Conservation (phyloP, 2,329 filamentous ascomycete genomes). For the Xylariaceae sp. region DNA sequence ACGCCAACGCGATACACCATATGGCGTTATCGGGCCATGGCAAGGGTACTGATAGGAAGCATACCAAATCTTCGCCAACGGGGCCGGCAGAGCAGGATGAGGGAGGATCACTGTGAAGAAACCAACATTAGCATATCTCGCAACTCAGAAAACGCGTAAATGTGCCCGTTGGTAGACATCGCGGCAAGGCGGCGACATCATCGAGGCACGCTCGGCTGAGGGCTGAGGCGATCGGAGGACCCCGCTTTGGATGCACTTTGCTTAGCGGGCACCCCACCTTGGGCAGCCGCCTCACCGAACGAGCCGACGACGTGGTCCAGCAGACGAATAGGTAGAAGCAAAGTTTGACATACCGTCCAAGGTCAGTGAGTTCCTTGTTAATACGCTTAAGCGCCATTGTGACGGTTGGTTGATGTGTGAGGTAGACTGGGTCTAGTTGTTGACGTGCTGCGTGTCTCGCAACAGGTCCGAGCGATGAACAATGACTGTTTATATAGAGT, state of each 20-base stretch:
- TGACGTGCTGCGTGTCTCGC: slow-evolving; percentile 20
- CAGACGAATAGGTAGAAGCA: slow-evolving; percentile 7
- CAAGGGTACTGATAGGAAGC: slow-evolving; percentile 30
- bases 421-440: slow-evolving; percentile 14
- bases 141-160: neutral
- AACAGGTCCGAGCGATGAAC: slow-evolving; percentile 14
- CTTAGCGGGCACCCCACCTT: slow-evolving; percentile 26
- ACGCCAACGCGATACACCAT: slow-evolving; percentile 19
- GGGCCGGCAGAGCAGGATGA: slow-evolving; percentile 98
- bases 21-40: slow-evolving; percentile 25
- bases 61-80: slow-evolving; percentile 94
- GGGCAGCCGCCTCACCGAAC: slow-evolving; percentile 18
- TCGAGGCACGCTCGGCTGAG: slow-evolving; percentile 1
- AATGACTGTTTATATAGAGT: slow-evolving; percentile 26
- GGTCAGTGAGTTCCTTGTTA: slow-evolving; percentile 88
- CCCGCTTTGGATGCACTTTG: slow-evolving; percentile 24
- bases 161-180: neutral
- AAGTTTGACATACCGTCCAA: slow-evolving; percentile 66
- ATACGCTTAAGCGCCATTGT: slow-evolving; percentile 87
- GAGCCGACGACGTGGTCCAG: slow-evolving; percentile 11
- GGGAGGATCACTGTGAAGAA: slow-evolving; percentile 73
- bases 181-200: neutral
- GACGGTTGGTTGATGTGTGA: slow-evolving; percentile 22
- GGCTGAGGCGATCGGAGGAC: slow-evolving; percentile 17
- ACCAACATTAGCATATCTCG: slow-evolving; percentile 18